Base-by-base conservation (phyloP, 495 filamentous ascomycete species). In the Lasiosphaeris hirsuta region DNA sequence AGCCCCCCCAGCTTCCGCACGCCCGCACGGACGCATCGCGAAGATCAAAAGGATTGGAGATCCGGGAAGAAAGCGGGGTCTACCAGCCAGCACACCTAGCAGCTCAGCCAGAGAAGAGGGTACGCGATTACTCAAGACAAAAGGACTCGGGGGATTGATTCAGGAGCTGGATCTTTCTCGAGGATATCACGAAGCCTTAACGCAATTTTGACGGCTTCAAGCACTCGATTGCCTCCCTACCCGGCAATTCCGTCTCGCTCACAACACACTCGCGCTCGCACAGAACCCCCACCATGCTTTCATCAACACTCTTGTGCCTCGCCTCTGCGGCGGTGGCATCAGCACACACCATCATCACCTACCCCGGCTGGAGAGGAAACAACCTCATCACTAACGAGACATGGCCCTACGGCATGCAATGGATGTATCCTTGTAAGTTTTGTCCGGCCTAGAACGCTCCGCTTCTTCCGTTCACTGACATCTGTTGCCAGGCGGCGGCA, bases 401-500 rank as follows among this genome's bases (percentile, higher is more conserved):
- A 6, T 95, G 82, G 66, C 92, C 92, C 3, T 96, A 90, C 64
- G 94, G 95, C 74, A 93, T 96, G 90, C 89, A 96, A 76, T 97
- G 94, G 93, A 86, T 87, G 71, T 99, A 97, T 79, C 94, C 95
- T 73, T 99, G 94, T 98, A 76, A 78, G 89, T 77, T 50, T 13
- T 35, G 34, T 30, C 46, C 14, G 9, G 43, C 9, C 2, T n/a
- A n/a, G 15, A 3, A 2, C 33, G 17, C 34, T 38, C 39, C 30
- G 35, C 50, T 13, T 36, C 7, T 36, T 33, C 18, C 5, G 17
- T 37, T 13, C n/a, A 62, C 56, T 67, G 41, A 68, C 58, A 56
- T 42, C 18, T 56, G 37, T 23, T 11, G 1, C 18, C 64, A 98
- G 94, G 94, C 70, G 95, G 93, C 50, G 95, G 95, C 55, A 84